These are phyloP conservation scores for Pseudocohnilembus persalinus DNA, from an alignment of 169 alveolate genomes.

Conservation along the genomic window DNA sequence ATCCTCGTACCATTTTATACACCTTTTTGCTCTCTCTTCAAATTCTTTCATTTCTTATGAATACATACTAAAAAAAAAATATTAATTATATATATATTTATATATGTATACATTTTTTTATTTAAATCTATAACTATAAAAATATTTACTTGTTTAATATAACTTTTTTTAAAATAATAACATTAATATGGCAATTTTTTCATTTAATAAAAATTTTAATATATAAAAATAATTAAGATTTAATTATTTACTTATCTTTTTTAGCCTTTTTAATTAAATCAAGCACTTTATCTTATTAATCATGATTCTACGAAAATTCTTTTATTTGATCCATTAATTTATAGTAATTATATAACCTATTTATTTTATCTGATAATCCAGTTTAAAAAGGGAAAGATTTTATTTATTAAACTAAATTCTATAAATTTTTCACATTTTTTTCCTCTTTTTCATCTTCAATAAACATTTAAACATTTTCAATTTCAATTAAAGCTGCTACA, in stretches of 20 bases:
- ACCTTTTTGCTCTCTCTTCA: not conserved
- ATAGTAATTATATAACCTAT: too few species aligned
- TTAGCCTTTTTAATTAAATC: not conserved
- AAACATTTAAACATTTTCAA: not conserved
- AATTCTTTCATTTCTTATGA: not conserved
- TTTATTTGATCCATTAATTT: not conserved
- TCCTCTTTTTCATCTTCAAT: not conserved
- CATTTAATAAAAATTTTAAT: too few species aligned
- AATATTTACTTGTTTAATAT: too few species aligned
- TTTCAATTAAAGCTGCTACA: not conserved
- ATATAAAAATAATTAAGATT: too few species aligned
- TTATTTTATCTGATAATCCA: not conserved
- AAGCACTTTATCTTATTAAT: not conserved
- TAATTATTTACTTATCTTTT: not conserved
- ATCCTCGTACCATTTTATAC: not conserved
- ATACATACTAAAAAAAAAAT: not conserved
- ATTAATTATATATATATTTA: too few species aligned
- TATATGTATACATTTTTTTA: too few species aligned
- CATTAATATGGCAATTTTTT: too few species aligned
- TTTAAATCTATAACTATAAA: too few species aligned
- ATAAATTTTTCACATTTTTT: not conserved
- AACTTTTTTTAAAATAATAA: too few species aligned
- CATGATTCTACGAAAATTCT: not conserved
- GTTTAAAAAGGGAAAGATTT: not conserved
- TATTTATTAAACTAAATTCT: too few species aligned